phyloP scores from a whole-genome alignment of 2,329 filamentous ascomycete genomes.

The Dothiorella sarmentorum region DNA sequence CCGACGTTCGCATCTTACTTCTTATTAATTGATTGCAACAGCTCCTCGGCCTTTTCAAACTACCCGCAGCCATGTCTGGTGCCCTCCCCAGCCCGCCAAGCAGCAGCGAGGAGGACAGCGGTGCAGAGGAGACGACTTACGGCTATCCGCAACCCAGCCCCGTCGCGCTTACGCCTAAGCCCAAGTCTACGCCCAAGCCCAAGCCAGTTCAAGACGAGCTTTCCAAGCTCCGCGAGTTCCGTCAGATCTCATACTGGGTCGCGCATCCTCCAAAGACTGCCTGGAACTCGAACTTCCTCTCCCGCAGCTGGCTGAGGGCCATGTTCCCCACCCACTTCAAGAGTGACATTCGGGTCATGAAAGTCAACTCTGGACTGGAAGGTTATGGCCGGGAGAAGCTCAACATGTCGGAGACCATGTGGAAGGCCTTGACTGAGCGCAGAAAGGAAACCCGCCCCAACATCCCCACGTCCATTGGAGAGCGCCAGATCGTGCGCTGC shows the following conservation, averaged over 20 bases:
- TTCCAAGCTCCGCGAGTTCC: not conserved
- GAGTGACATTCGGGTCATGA: not conserved
- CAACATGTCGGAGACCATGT: not conserved
- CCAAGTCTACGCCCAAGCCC: too few relatives aligned
- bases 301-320: not conserved
- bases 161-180: too few relatives aligned
- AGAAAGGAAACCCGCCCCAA: not conserved
- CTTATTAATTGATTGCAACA: too few relatives aligned
- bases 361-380: not conserved
- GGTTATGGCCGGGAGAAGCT: not conserved
- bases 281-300: not conserved
- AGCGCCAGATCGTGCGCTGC: not conserved
- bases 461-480: not conserved
- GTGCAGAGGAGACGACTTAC: too few relatives aligned
- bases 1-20: too few relatives aligned
- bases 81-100: too few relatives aligned
- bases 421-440: not conserved
- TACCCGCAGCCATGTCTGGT: too few relatives aligned
- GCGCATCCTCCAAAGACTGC: not conserved
- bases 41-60: too few relatives aligned
- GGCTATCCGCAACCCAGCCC: too few relatives aligned
- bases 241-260: not conserved
- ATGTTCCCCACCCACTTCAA: not conserved
- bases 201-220: too few relatives aligned
- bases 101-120: too few relatives aligned